Percentiles rank a stretch among this genome's conserved stretches.
Evolutionary conservation across 148 eudicot genomes (phyloP).

Genomic region (Spergularia marina): DNA sequence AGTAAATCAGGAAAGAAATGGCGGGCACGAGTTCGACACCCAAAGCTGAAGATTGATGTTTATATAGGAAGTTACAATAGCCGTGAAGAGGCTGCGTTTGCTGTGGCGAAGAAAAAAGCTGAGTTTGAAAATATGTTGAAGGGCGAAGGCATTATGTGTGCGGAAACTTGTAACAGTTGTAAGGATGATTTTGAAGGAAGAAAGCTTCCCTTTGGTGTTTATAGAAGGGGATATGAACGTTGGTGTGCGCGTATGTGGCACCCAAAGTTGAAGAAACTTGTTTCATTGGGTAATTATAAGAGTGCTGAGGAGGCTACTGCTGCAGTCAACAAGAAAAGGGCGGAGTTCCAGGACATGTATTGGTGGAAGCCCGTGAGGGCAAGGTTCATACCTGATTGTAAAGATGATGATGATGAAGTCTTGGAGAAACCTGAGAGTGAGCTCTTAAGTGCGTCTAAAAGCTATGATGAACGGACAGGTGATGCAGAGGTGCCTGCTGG

Average conservation of each 20-base stretch:
- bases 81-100: conserved; percentile 22
- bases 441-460: background rate
- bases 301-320: background rate
- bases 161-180: background rate
- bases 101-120: conserved; percentile 14
- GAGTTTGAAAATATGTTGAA: conserved; percentile 1
- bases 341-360: background rate
- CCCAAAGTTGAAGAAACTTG: background rate
- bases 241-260: background rate
- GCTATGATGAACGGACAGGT: background rate
- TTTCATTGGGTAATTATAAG: background rate
- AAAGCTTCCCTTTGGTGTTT: background rate
- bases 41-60: conserved; percentile 16
- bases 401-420: too few relatives aligned
- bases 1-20: conserved; percentile 15
- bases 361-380: too few relatives aligned
- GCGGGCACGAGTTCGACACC: conserved; percentile 22
- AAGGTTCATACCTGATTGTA: too few relatives aligned
- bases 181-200: background rate
- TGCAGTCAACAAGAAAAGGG: conserved; percentile 5
- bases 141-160: background rate
- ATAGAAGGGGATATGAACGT: background rate
- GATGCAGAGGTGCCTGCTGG: background rate
- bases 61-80: conserved; percentile 15
- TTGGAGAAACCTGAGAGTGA: background rate